phyloP scores from a whole-genome alignment of 73 alveolate species.

The Paramecium primaurelia region DNA sequence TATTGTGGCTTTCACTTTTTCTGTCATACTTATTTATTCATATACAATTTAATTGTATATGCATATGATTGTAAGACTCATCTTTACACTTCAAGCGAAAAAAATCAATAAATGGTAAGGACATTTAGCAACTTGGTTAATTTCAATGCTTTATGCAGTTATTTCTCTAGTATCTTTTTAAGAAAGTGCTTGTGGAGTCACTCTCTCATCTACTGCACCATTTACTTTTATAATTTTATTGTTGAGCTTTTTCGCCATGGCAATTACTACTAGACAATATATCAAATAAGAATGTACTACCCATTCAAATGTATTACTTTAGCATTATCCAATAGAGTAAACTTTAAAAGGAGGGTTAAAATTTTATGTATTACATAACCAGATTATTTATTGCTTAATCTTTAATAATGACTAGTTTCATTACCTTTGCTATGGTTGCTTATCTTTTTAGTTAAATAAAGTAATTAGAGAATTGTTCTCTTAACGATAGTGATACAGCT shows the following conservation, averaged over 20 bases:
- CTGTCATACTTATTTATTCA: not conserved
- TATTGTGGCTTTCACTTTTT: not conserved
- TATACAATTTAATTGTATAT: not conserved
- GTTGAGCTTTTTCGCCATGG: not conserved
- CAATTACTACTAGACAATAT: not conserved
- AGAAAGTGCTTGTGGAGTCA: not conserved
- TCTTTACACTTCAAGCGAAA: not conserved
- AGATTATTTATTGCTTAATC: constrained; percentile 1
- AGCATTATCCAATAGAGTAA: not conserved
- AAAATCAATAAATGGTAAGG: constrained; percentile 35
- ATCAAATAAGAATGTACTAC: not conserved
- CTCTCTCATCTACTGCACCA: not conserved
- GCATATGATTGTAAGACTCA: constrained; percentile 31
- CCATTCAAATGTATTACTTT: not conserved
- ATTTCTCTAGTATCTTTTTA: not conserved
- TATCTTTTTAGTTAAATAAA: not conserved
- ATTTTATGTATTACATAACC: not conserved
- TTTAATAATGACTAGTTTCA: not conserved
- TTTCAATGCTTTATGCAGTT: not conserved
- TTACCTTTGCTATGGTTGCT: not conserved
- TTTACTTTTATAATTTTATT: not conserved
- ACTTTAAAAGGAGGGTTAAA: not conserved
- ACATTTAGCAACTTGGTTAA: not conserved
- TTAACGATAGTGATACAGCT: not conserved
- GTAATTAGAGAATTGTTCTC: not conserved